Conservation (phyloP, 1,139 yeast species). For the Blastobotrys serpentis region DNA sequence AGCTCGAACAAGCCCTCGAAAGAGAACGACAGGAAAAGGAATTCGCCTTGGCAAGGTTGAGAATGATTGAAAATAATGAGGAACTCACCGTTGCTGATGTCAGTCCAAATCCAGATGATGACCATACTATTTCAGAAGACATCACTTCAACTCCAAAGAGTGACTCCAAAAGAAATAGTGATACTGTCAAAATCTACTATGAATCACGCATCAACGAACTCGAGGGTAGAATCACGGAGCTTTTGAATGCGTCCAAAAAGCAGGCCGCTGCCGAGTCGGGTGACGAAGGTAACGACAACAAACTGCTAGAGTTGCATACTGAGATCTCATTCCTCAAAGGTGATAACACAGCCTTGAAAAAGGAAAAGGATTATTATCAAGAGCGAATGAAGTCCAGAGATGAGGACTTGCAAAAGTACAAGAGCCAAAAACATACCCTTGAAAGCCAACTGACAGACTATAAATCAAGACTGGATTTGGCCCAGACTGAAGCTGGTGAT, state of each 20-base stretch:
- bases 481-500: conserved; percentile 23
- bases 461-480: conserved; percentile 21
- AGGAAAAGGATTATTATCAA: conserved; percentile 27
- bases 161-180: conserved; percentile 10
- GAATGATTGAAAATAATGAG: conserved; percentile 9
- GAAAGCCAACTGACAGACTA: conserved; percentile 22
- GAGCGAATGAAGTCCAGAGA: conserved; percentile 23
- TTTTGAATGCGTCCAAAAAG: conserved; percentile 14
- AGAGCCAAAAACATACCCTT: conserved; percentile 22
- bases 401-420: conserved; percentile 21
- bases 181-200: conserved; percentile 16
- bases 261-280: conserved; percentile 8
- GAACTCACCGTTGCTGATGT: neutral
- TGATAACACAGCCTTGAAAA: conserved; percentile 26
- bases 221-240: conserved; percentile 35
- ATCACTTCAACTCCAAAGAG: neutral
- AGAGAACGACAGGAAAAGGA: conserved; percentile 29
- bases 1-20: conserved; percentile 28
- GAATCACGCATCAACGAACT: conserved; percentile 25
- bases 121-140: conserved; percentile 2
- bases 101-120: conserved; percentile 1
- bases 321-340: conserved; percentile 27
- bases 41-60: conserved; percentile 21
- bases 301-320: conserved; percentile 27
- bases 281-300: conserved; percentile 13